phyloP scores from a whole-genome alignment of 2,329 filamentous ascomycete species.

The Trichophyton mentagrophytes region DNA sequence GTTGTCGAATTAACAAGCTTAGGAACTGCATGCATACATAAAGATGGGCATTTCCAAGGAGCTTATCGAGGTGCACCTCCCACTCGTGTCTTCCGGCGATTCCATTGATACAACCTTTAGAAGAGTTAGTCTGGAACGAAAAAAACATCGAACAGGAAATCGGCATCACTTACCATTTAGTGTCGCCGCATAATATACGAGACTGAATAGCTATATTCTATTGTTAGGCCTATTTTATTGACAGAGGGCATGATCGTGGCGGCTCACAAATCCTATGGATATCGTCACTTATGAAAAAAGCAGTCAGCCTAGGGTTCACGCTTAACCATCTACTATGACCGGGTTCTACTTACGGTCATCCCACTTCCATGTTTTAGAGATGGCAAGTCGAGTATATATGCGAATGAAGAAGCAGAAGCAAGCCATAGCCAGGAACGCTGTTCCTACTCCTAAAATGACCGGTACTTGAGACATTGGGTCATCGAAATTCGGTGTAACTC shows the following conservation, averaged over 20 bases:
- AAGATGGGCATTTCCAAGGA: background rate
- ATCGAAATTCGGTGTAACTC: background rate
- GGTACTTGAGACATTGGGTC: background rate
- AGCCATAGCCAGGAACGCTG: background rate
- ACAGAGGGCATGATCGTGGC: background rate
- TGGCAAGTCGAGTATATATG: background rate
- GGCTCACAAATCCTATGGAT: background rate
- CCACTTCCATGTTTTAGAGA: conserved; percentile 2
- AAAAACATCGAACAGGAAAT: background rate
- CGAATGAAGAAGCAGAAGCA: conserved; percentile 1
- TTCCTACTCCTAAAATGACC: background rate
- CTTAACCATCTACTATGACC: too few relatives aligned
- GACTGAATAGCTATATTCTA: conserved; percentile 1
- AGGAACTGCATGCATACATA: background rate
- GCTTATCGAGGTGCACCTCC: background rate
- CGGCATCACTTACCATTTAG: background rate
- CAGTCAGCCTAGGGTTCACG: background rate
- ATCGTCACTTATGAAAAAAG: background rate
- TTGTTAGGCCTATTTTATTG: background rate
- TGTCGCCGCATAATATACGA: background rate
- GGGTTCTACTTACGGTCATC: background rate
- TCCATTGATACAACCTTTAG: background rate
- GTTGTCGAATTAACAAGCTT: background rate
- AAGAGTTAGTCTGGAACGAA: background rate
- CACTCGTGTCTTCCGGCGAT: background rate